Percentiles rank a stretch among this genome's conserved stretches.
Evolutionary conservation across 163 green algal species (phyloP).

Genomic region (Scenedesmus sp.): DNA sequence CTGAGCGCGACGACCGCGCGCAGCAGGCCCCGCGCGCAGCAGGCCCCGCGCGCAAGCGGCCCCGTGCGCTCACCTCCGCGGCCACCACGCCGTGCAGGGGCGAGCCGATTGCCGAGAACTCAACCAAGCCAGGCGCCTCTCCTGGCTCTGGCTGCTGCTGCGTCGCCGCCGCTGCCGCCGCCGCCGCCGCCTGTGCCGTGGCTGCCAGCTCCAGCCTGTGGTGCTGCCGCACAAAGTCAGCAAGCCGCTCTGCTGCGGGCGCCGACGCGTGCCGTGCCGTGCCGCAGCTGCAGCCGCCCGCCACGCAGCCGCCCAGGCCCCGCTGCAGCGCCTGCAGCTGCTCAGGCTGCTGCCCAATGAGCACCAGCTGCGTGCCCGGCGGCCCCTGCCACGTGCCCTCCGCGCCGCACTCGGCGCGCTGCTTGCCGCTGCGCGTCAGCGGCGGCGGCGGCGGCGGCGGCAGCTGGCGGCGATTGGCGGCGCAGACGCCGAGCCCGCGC

Average conservation of each 20-base stretch:
- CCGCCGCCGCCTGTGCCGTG: neutral
- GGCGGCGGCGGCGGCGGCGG: no score
- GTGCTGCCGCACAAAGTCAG: slow-evolving; percentile 1
- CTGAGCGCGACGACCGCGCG: neutral
- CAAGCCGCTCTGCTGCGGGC: neutral
- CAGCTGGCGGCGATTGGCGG: no score
- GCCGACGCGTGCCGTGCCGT: neutral
- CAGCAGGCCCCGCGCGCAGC: no score
- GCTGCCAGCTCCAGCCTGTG: slow-evolving; percentile 6
- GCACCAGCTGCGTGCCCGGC: slow-evolving; percentile 41
- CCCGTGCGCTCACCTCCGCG: slow-evolving; percentile 33
- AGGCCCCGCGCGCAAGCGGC: no score
- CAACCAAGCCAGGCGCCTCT: slow-evolving; percentile 14
- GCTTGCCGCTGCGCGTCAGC: slow-evolving; percentile 56
- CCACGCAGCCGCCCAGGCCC: neutral
- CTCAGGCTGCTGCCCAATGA: slow-evolving; percentile 47
- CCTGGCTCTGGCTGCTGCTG: slow-evolving; percentile 5
- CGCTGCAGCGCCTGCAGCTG: slow-evolving; percentile 12
- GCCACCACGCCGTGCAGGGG: slow-evolving; percentile 41
- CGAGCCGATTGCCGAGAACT: slow-evolving; percentile 35
- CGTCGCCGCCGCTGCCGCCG: neutral
- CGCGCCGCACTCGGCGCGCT: slow-evolving; percentile 39
- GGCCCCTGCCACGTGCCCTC: slow-evolving; percentile 48
- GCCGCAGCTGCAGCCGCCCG: slow-evolving; percentile 6
- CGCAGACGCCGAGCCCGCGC: no score